phyloP scores from a whole-genome alignment of 169 alveolate genomes.

The Plasmodium ovale region DNA sequence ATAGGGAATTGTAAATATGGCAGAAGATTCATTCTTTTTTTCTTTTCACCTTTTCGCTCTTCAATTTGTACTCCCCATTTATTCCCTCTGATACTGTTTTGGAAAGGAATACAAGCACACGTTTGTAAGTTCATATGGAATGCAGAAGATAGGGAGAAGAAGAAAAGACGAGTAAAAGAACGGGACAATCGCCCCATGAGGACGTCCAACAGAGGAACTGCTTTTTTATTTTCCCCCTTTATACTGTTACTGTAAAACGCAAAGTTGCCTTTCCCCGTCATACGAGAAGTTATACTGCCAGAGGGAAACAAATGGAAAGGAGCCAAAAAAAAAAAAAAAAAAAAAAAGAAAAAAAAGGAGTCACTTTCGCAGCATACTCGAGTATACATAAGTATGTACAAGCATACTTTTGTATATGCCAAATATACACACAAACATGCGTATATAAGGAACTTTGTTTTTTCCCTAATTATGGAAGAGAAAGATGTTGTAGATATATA shows the following conservation, averaged over 20 bases:
- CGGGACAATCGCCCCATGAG: not conserved
- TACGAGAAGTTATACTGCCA: not conserved
- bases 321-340: no score
- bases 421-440: no score
- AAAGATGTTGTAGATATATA: no score
- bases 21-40: not conserved
- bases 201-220: not conserved
- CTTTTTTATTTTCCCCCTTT: not conserved
- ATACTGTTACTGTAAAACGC: slow-evolving; percentile 43
- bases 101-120: not conserved
- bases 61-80: slow-evolving; percentile 52
- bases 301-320: not conserved
- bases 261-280: slow-evolving; percentile 7
- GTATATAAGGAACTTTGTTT: no score
- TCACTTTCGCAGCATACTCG: no score
- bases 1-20: not conserved
- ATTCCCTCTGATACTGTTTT: slow-evolving; percentile 51
- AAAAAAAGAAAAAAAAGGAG: no score
- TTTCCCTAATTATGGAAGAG: no score
- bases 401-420: no score
- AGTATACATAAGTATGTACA: no score
- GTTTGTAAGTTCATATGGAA: no score
- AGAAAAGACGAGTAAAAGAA: not conserved
- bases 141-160: not conserved
- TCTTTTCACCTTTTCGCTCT: slow-evolving; percentile 25